Evolutionary conservation across 2,329 filamentous ascomycete genomes (phyloP), one percentile per base, ranked within the genome.

Genomic region (Penicillium decumbens): DNA sequence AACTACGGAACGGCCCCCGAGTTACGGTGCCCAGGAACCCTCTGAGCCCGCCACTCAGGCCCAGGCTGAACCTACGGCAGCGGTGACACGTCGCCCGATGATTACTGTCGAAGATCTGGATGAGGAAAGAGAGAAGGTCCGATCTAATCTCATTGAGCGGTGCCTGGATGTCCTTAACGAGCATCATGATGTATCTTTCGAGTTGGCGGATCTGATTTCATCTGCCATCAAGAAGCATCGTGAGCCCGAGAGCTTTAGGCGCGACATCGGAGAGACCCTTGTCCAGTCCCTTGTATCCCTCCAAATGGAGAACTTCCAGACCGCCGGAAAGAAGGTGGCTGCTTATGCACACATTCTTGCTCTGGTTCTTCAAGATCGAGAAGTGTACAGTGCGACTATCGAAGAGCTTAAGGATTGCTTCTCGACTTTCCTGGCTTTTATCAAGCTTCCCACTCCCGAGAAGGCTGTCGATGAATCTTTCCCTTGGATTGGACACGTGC

Each of bases 281-380:
- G 85, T 91, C 4, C 85, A 88, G 61, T 95, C 90, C 0, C 75
- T 99, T 10, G 85, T 95, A 41, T 85, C 82, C 8, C 68, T 84
- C 43, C 78, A 82, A 60, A 76, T 75, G 55, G 79, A 80, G 27
- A 77, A 82, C 51, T 75, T 80, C 57, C 72, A 76, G 45, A 71
- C 72, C 15, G 73, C 76, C 24, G 79, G 80, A 37, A 80, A 81
- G 62, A 92, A 89, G 66, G 83, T 98, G 57, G 87, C 90, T 18
- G 89, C 93, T 1, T 95, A 95, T 71, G 90, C 93, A 15, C 92
- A 98, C 70, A 78, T 98, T 12, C 77, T 98, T 9, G 93, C 90
- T 3, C 75, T 98, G 32, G 82, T 97, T 45, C 79, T 97, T 15
- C 89, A 95, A 63, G 87, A 95, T 50, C 82, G 79, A 29, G 72